A percentile compares a stretch with the other conserved stretches of the same genome.
phyloP scores from a whole-genome alignment of 1,284 basidiomycete genomes.

The Ustilago vetiveriae region DNA sequence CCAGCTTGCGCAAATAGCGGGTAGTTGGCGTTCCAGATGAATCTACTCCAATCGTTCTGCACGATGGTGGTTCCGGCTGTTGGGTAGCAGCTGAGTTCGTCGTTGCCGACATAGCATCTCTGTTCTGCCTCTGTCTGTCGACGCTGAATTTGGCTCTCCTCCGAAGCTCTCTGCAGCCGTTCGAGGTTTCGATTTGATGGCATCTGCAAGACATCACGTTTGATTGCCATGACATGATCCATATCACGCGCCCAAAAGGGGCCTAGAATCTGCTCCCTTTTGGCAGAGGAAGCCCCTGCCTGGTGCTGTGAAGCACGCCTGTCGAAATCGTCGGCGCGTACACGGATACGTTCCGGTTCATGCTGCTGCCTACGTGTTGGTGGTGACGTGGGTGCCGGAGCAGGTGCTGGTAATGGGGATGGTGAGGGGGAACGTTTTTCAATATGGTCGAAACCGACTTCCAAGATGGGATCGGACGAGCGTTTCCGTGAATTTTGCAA shows the following conservation, averaged over 20 bases:
- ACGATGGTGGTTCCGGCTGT: slow-evolving; percentile 38
- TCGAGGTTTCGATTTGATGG: slow-evolving; percentile 1
- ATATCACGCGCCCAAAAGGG: slow-evolving; percentile 47
- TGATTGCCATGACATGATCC: slow-evolving; percentile 37
- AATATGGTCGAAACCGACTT: not conserved
- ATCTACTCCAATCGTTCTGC: slow-evolving; percentile 51
- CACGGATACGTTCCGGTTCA: slow-evolving; percentile 32
- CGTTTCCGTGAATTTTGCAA: slow-evolving; percentile 14
- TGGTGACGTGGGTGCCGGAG: slow-evolving; percentile 31
- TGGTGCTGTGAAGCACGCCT: slow-evolving; percentile 13
- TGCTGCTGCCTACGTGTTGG: slow-evolving; percentile 28
- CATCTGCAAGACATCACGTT: slow-evolving; percentile 15
- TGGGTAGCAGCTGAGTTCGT: slow-evolving; percentile 60
- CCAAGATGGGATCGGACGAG: not conserved
- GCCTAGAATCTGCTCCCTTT: slow-evolving; percentile 35
- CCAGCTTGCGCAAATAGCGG: slow-evolving; percentile 54
- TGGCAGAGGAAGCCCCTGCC: not conserved
- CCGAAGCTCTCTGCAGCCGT: slow-evolving; percentile 1
- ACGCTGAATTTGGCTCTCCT: slow-evolving; percentile 13
- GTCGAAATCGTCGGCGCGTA: slow-evolving; percentile 22
- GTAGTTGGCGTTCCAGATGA: slow-evolving; percentile 62
- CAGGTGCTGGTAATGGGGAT: slow-evolving; percentile 28
- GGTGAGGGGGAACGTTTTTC: slow-evolving; percentile 18
- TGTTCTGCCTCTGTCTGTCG: slow-evolving; percentile 52
- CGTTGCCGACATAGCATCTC: slow-evolving; percentile 55